Base-by-base conservation (phyloP, 306 rosid genomes). In the Medicago ruthenica region DNA sequence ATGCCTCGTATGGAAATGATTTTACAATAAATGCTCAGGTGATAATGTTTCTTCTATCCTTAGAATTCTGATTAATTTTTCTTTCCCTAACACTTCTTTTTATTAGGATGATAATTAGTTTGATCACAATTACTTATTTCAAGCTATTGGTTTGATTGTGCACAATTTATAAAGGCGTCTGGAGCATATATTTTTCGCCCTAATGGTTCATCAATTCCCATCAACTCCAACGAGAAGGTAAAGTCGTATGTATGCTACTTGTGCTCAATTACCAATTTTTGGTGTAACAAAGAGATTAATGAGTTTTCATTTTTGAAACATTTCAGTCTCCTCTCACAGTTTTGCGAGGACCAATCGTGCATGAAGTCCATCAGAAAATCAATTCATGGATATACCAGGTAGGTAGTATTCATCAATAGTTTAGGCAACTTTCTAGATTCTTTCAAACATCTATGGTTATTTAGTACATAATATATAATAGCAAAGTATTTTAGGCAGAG, bases 381-480 rank as follows among this genome's bases (percentile, higher is more conserved):
- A 78, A 67, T 76, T 65, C 91, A 80, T 87, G 91, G 91, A 82
- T 87, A 80, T 87, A 78, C 55, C 91, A 85, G 91, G 91, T 87
- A 85, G 91, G 91, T 87, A 65, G 40, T 21, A 20, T 62, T 18
- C 53, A 6, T 39, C 50, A 48, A 22, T 12, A 9, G 15, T 55
- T 34, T 27, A 27, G 31, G 31, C 31, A 27, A 27, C 31, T 27
- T 27, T 27, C 31, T 27, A 27, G 31, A 27, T 27, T 27, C 31
- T 27, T 27, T 27, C 31, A 27, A 27, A 27, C 31, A 27, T 27
- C 31, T 27, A 27, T 27, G 31, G 4, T 27, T 27, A 27, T 27
- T 3, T 27, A 27, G 31, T 27, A 27, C 31, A 27, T 3, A 27
- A 27, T 27, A 3, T 27, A 27, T 27, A 27, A 27, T 27, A 27